Evolutionary conservation across 306 rosid genomes (phyloP), one percentile per base, ranked within the genome.

Genomic region (Glycyrrhiza uralensis): DNA sequence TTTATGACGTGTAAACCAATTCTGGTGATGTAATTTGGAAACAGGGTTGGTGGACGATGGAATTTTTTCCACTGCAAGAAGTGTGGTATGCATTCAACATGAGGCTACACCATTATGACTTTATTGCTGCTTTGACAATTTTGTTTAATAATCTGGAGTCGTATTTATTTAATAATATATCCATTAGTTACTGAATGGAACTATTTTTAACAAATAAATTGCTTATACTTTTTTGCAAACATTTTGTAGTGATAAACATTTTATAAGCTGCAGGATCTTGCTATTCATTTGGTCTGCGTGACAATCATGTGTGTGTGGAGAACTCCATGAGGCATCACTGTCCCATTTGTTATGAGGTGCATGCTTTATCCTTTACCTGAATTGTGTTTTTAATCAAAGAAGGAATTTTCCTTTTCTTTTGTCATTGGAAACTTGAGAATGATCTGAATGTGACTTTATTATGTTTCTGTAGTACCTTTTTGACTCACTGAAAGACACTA

Each of bases 281-380:
- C 80, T 90, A 93, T 84, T 79, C 91, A 3, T 45, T 80, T 61
- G 4, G 11, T 69, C 84, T 93, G 80, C 96, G 86, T 4, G 82
- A 79, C 74, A 93, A 93, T 72, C 98, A 93, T 85, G 65, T 69
- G 60, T 93, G 96, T 42, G 86, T 93, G 65, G 98, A 93, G 89
- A 85, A 93, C 86, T 90, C 98, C 74, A 93, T 93, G 98, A 78
- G 84, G 76, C 96, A 93, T 77, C 96, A 93, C 82, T 93, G 98
- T 69, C 92, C 98, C 18, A 93, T 93, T 42, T 93, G 98, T 72
- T 93, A 88, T 23, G 98, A 93, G 98, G 98, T 93, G 73, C 57
- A 56, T 58, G 36, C 70, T 70, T 50, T 57, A 23, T 61, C 13
- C 10, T 41, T 24, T 8, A 36, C 17, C n/a, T 29, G 50, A 9